These are phyloP conservation scores for Chlamydomonas sp. DNA, from an alignment of 139 green algal genomes.

Conservation along the genomic window DNA sequence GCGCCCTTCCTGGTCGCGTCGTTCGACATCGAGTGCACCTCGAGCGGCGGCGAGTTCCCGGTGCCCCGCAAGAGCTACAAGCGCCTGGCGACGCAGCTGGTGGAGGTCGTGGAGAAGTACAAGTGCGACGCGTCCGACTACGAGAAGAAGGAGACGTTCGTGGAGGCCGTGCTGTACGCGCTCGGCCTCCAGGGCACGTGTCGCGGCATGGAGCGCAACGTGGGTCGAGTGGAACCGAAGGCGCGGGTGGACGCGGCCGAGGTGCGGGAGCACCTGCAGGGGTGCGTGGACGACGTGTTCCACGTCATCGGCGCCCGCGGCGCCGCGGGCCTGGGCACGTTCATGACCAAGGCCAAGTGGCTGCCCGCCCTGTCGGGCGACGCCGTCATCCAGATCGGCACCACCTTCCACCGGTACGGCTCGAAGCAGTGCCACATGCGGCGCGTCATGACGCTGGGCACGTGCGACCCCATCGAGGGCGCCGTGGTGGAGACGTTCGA, in stretches of 20 bases:
- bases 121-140: neutral
- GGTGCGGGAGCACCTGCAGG: neutral
- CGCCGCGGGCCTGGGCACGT: no score
- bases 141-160: neutral
- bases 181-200: neutral
- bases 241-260: neutral
- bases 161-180: no score
- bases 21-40: slow-evolving; percentile 28
- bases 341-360: no score
- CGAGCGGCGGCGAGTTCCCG: slow-evolving; percentile 21
- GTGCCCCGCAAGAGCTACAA: slow-evolving; percentile 2
- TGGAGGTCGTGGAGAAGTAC: neutral
- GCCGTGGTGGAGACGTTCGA: neutral
- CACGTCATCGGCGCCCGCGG: no score
- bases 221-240: neutral
- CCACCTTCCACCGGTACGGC: slow-evolving; percentile 8
- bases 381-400: slow-evolving; percentile 20
- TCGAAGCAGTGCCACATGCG: neutral
- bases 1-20: slow-evolving; percentile 5
- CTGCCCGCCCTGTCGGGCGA: slow-evolving; percentile 14
- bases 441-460: slow-evolving; percentile 17
- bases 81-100: neutral
- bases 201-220: neutral
- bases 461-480: neutral
- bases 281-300: neutral